Evolutionary conservation across 192 early-diverging fungal genomes (phyloP).

Genomic region (Coemansia sp.): DNA sequence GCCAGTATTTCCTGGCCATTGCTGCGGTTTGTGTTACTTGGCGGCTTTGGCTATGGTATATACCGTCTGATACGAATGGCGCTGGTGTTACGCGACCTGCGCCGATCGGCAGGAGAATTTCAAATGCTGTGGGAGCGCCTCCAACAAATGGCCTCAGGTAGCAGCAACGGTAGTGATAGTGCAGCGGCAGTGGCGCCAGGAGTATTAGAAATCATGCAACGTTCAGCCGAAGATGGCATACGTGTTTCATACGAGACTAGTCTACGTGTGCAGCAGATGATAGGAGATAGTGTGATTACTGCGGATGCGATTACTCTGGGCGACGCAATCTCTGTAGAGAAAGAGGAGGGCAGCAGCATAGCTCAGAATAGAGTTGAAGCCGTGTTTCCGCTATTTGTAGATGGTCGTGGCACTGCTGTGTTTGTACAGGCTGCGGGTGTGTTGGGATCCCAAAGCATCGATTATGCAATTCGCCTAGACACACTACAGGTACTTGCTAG

Average conservation of each 20-base stretch:
- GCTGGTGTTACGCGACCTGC: constrained; percentile 9
- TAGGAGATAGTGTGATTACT: neutral
- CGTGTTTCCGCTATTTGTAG: constrained; percentile 34
- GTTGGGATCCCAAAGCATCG: neutral
- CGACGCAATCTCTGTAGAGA: constrained; percentile 20
- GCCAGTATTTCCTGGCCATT: constrained; percentile 37
- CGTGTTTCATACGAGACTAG: neutral
- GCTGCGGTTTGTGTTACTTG: constrained; percentile 33
- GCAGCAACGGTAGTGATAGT: neutral
- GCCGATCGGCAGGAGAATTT: neutral
- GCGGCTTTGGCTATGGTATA: constrained; percentile 33
- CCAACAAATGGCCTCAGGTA: neutral
- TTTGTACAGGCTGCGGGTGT: constrained; percentile 25
- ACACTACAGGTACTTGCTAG: constrained; percentile 7
- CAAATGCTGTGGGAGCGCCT: neutral
- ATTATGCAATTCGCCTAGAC: constrained; percentile 8
- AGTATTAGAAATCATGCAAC: constrained; percentile 6
- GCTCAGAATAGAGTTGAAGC: constrained; percentile 12
- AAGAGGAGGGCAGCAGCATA: neutral
- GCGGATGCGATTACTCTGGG: constrained; percentile 14
- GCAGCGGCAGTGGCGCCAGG: neutral
- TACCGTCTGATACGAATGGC: constrained; percentile 16
- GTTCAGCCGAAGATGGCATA: neutral
- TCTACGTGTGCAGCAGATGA: neutral
- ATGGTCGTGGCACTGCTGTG: constrained; percentile 10